Evolutionary conservation across 305 asterid genomes (phyloP).

Genomic region (Solanum hybrid): DNA sequence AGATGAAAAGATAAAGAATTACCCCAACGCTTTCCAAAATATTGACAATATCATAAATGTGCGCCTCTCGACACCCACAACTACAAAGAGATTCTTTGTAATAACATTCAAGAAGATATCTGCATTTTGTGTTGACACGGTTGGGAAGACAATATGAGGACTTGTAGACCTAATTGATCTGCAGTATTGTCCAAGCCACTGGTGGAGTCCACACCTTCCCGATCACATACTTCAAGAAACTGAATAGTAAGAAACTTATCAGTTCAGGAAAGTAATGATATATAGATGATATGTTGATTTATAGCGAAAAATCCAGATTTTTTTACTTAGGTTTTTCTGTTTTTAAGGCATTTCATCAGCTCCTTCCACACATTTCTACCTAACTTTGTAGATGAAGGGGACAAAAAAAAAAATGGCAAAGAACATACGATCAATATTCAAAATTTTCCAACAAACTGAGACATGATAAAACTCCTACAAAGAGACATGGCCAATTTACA

Average conservation of each 20-base stretch:
- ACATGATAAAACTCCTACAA: not conserved
- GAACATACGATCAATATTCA: not conserved
- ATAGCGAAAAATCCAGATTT: not conserved
- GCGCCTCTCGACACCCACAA: constrained; percentile 55
- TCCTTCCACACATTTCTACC: not conserved
- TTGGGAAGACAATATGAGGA: not conserved
- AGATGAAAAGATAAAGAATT: constrained; percentile 1
- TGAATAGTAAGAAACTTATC: constrained; percentile 14
- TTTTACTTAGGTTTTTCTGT: not conserved
- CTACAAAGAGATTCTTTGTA: not conserved
- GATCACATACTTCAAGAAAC: constrained; percentile 49
- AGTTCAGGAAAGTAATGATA: not conserved
- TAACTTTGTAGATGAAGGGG: not conserved
- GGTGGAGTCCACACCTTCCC: constrained; percentile 40
- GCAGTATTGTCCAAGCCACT: constrained; percentile 53
- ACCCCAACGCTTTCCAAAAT: constrained; percentile 61
- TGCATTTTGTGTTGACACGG: not conserved
- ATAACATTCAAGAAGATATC: not conserved
- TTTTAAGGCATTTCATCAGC: not conserved
- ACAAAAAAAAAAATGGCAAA: not conserved
- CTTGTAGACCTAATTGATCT: constrained; percentile 32
- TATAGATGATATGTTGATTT: not conserved
- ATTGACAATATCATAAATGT: constrained; percentile 62
- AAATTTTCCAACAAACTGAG: not conserved
- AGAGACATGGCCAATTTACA: not conserved